These are phyloP conservation scores for Teratosphaeria destructans DNA, from an alignment of 2,329 filamentous ascomycete species.

Conservation along the genomic window DNA sequence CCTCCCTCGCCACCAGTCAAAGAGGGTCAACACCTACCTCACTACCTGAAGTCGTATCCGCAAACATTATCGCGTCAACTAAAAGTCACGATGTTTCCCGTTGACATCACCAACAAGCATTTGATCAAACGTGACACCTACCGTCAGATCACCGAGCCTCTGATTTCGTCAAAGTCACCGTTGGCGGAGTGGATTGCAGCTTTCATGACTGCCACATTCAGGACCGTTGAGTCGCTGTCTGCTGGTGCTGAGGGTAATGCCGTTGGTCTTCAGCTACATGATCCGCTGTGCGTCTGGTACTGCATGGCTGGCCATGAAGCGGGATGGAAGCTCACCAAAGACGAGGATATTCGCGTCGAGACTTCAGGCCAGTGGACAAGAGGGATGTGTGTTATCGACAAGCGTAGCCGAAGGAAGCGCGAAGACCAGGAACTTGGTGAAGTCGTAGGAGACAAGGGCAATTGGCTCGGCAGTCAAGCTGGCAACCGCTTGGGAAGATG, in stretches of 20 bases:
- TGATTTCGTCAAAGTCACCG: slow-evolving; percentile 27
- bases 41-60: slow-evolving; percentile 30
- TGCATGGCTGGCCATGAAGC: slow-evolving; percentile 13
- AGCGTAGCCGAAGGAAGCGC: slow-evolving; percentile 49
- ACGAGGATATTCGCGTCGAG: slow-evolving; percentile 80
- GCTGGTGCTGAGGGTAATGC: slow-evolving; percentile 25
- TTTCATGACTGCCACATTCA: slow-evolving; percentile 37
- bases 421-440: slow-evolving; percentile 39
- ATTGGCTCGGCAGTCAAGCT: slow-evolving; percentile 63
- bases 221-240: slow-evolving; percentile 34
- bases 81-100: slow-evolving; percentile 38
- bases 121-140: slow-evolving; percentile 31
- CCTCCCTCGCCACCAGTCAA: slow-evolving; percentile 43
- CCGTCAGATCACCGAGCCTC: slow-evolving; percentile 20
- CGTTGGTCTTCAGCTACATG: slow-evolving; percentile 36
- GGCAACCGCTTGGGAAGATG: slow-evolving; percentile 77
- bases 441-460: slow-evolving; percentile 58
- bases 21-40: slow-evolving; percentile 18
- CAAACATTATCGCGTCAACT: slow-evolving; percentile 30
- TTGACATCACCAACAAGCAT: slow-evolving; percentile 39
- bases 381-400: slow-evolving; percentile 76
- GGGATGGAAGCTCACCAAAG: slow-evolving; percentile 29
- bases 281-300: slow-evolving; percentile 33
- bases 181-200: slow-evolving; percentile 36
- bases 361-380: slow-evolving; percentile 88